Percentiles rank a stretch among this genome's conserved stretches.
Evolutionary conservation across 2,329 filamentous ascomycete genomes (phyloP).

Genomic region (Phyllachora maydis): DNA sequence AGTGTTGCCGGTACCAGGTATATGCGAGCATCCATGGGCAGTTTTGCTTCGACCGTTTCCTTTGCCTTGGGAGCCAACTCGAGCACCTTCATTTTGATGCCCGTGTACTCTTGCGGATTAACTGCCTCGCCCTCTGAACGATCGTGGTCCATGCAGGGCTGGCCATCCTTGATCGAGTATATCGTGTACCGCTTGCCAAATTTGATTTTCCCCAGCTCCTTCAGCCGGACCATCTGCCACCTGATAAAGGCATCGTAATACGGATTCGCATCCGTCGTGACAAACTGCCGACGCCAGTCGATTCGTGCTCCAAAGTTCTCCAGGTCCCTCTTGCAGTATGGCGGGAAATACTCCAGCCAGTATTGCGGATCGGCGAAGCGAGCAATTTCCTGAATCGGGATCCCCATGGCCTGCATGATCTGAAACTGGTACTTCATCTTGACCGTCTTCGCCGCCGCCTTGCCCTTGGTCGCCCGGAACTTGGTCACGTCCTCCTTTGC

Average conservation of each 20-base stretch:
- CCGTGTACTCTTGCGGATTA: constrained; percentile 79
- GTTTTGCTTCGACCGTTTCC: constrained; percentile 51
- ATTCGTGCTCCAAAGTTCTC: constrained; percentile 70
- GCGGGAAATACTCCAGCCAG: constrained; percentile 70
- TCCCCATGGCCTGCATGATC: constrained; percentile 74
- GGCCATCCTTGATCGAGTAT: constrained; percentile 76
- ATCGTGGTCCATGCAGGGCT: constrained; percentile 79
- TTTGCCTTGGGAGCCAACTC: constrained; percentile 69
- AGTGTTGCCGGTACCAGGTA: constrained; percentile 87
- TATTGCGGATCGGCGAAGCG: constrained; percentile 68
- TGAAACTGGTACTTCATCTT: constrained; percentile 94
- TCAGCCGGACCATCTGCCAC: constrained; percentile 93
- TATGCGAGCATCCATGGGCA: constrained; percentile 60
- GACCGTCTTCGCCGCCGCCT: constrained; percentile 72
- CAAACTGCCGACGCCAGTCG: constrained; percentile 82
- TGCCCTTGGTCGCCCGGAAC: constrained; percentile 82
- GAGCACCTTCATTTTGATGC: constrained; percentile 73
- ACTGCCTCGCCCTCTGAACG: constrained; percentile 63
- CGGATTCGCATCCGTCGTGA: constrained; percentile 90
- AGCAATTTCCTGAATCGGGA: constrained; percentile 75
- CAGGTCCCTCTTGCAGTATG: constrained; percentile 59
- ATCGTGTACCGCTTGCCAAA: constrained; percentile 77
- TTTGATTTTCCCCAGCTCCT: constrained; percentile 79
- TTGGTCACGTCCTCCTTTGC: constrained; percentile 67
- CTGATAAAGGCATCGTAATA: constrained; percentile 91